Percentiles rank a stretch among this genome's conserved stretches.
Conservation (phyloP, 495 filamentous ascomycete genomes). For the Penicillium bovifimosum region DNA sequence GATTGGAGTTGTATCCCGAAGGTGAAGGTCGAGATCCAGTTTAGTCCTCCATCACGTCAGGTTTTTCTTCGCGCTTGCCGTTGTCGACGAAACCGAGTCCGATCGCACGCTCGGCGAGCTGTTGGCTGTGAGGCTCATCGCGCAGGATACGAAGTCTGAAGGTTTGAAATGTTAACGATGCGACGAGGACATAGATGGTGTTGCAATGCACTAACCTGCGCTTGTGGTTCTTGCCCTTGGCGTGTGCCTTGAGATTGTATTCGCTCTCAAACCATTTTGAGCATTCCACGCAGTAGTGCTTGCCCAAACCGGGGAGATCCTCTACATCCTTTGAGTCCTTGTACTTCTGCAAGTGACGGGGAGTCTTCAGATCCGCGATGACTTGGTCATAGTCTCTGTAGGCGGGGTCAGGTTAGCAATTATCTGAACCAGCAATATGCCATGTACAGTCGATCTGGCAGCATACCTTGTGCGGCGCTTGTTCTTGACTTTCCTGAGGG, state of each 20-base stretch:
- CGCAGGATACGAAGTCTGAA: slow-evolving; percentile 65
- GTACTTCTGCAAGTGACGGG: slow-evolving; percentile 71
- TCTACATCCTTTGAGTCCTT: slow-evolving; percentile 74
- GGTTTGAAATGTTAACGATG: background rate
- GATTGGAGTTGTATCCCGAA: background rate
- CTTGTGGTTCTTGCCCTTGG: slow-evolving; percentile 87
- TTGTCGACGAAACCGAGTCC: slow-evolving; percentile 61
- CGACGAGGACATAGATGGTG: background rate
- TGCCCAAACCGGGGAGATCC: slow-evolving; percentile 79
- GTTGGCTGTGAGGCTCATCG: slow-evolving; percentile 80
- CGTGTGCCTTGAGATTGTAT: slow-evolving; percentile 65
- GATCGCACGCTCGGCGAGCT: slow-evolving; percentile 75
- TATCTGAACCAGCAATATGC: background rate
- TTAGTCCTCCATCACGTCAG: slow-evolving; percentile 36
- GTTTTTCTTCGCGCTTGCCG: slow-evolving; percentile 36
- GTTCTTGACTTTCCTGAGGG: slow-evolving; percentile 51
- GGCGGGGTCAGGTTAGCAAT: background rate
- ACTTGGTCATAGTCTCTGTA: slow-evolving; percentile 84
- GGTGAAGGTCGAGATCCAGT: background rate
- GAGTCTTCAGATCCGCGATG: slow-evolving; percentile 66
- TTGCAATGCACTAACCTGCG: slow-evolving; percentile 55
- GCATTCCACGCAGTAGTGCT: slow-evolving; percentile 87
- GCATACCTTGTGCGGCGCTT: slow-evolving; percentile 55
- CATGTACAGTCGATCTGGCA: background rate
- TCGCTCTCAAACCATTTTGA: slow-evolving; percentile 94